phyloP scores from a whole-genome alignment of 192 early-diverging fungal genomes.

The Gaertneriomyces semiglobifer region DNA sequence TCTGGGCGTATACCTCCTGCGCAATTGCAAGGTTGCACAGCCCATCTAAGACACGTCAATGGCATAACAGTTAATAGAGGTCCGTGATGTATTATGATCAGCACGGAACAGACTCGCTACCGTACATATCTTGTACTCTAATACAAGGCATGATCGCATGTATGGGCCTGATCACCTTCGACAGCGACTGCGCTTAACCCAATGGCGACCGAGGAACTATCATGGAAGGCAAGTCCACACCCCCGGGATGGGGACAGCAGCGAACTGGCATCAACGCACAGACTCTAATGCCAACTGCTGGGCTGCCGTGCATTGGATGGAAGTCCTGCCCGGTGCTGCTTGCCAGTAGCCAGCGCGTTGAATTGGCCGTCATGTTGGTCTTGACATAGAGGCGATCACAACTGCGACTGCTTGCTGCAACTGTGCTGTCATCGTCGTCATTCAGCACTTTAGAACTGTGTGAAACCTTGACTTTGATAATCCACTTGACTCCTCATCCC shows the following conservation, averaged over 20 bases:
- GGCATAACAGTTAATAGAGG: neutral
- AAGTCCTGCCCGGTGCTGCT: neutral
- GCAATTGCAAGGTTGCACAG: constrained; percentile 26
- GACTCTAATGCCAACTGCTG: neutral
- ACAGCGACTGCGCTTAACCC: neutral
- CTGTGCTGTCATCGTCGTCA: neutral
- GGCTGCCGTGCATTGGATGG: neutral
- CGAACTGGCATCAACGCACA: neutral
- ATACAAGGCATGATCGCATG: neutral
- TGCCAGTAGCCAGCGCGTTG: neutral
- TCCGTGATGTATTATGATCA: neutral
- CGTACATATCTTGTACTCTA: neutral
- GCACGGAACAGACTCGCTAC: neutral
- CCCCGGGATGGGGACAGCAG: too few relatives aligned
- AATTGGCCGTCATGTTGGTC: too few relatives aligned
- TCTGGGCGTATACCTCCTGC: constrained; percentile 39
- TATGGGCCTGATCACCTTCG: neutral
- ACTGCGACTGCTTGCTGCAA: neutral
- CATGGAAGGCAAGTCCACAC: too few relatives aligned
- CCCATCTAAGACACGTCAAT: too few relatives aligned
- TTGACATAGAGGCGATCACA: neutral
- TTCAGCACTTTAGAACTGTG: constrained; percentile 24
- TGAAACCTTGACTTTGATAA: constrained; percentile 32
- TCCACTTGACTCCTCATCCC: constrained; percentile 26
- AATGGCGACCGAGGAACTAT: neutral